Conservation (phyloP, 768 basidiomycete genomes). For the Psilocybe subaeruginosa region DNA sequence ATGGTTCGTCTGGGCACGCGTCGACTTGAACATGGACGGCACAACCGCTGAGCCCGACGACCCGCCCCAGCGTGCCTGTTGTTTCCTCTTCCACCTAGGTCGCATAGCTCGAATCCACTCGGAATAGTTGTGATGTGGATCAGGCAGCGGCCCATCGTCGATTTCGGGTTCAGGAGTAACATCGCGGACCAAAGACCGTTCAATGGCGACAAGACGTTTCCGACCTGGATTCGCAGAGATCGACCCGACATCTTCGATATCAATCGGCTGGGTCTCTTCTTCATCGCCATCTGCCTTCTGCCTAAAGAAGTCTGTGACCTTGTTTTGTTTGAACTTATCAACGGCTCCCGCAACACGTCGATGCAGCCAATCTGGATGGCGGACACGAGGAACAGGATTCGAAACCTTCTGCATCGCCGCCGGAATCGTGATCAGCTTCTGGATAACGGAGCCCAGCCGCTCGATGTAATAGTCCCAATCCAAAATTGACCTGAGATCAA, state of each 20-base stretch:
- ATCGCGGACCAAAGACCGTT: conserved; percentile 47
- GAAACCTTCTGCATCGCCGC: conserved; percentile 97
- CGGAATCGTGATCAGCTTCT: conserved; percentile 98
- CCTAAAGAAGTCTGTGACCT: conserved; percentile 93
- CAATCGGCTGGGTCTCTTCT: conserved; percentile 38
- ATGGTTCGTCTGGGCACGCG: conserved; percentile 56
- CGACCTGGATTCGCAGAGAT: conserved; percentile 26
- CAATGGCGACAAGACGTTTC: conserved; percentile 56
- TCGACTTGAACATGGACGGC: conserved; percentile 75
- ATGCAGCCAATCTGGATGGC: conserved; percentile 97
- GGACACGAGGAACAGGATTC: conserved; percentile 94
- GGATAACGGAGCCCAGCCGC: conserved; percentile 94
- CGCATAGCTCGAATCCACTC: conserved; percentile 81
- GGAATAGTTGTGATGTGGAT: conserved; percentile 67
- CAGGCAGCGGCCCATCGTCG: conserved; percentile 53
- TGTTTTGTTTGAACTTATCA: conserved; percentile 99
- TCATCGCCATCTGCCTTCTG: conserved; percentile 35
- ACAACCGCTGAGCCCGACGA: conserved; percentile 42
- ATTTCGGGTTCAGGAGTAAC: conserved; percentile 45
- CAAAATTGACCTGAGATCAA: conserved; percentile 91
- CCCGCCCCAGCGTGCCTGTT: conserved; percentile 48
- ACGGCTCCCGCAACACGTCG: conserved; percentile 85
- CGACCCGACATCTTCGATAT: conserved; percentile 65
- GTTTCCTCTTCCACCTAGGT: conserved; percentile 72
- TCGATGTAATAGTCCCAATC: conserved; percentile 99